These are phyloP conservation scores for Allantophomopsis lycopodina DNA, from an alignment of 2,329 filamentous ascomycete genomes.

Conservation along the genomic window DNA sequence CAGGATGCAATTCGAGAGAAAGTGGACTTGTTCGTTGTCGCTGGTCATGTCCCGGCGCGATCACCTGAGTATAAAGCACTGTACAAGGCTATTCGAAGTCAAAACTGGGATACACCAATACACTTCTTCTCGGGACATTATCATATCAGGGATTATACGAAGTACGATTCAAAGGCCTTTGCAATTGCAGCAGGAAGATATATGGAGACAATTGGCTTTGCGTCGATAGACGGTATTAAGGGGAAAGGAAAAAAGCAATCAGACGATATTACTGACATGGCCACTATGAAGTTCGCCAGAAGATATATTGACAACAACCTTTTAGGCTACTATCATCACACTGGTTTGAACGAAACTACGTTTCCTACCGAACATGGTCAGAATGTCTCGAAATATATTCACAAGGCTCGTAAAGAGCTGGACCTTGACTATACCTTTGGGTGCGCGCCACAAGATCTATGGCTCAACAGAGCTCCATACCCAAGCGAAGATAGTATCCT, in stretches of 20 bases:
- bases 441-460: conserved; percentile 70
- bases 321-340: conserved; percentile 71
- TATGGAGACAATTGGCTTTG: conserved; percentile 89
- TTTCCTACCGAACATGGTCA: conserved; percentile 67
- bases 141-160: conserved; percentile 74
- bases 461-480: conserved; percentile 70
- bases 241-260: conserved; percentile 13
- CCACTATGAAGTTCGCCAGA: conserved; percentile 49
- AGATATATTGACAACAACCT: conserved; percentile 93
- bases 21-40: conserved; percentile 75
- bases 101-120: conserved; percentile 72
- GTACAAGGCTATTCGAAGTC: conserved; percentile 63
- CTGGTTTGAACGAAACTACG: conserved; percentile 51
- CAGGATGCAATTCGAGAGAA: conserved; percentile 72
- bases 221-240: conserved; percentile 60
- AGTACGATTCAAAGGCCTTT: conserved; percentile 65
- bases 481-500: conserved; percentile 65
- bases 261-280: conserved; percentile 17
- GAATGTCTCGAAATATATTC: conserved; percentile 58
- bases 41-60: conserved; percentile 72
- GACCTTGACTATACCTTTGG: conserved; percentile 62
- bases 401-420: conserved; percentile 53
- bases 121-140: conserved; percentile 86
- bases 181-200: conserved; percentile 82
- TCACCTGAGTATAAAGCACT: conserved; percentile 69